Evolutionary conservation across 208 protist species (phyloP).

Genomic region (Leptomonas pyrrhocoris): DNA sequence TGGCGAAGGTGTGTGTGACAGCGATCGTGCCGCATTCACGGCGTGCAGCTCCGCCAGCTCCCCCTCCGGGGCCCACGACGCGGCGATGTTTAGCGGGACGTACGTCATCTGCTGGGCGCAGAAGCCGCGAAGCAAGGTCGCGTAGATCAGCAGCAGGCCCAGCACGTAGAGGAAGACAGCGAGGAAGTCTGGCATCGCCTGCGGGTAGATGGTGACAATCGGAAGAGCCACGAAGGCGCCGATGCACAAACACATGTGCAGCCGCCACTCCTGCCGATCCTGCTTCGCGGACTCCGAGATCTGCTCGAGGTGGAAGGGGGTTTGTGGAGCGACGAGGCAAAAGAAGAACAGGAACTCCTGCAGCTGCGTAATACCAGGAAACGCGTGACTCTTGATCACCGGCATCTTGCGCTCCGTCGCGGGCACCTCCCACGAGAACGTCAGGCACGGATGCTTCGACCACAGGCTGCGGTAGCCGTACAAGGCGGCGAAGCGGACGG

Average conservation of each 20-base stretch:
- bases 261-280: slow-evolving; percentile 46
- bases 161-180: slow-evolving; percentile 43
- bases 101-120: slow-evolving; percentile 48
- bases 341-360: slow-evolving; percentile 61
- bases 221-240: slow-evolving; percentile 36
- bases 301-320: slow-evolving; percentile 33
- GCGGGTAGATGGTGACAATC: slow-evolving; percentile 55
- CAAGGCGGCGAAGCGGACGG: slow-evolving; percentile 46
- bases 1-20: background rate
- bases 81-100: slow-evolving; percentile 41
- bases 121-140: slow-evolving; percentile 42
- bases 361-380: slow-evolving; percentile 40
- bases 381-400: slow-evolving; percentile 55
- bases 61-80: slow-evolving; percentile 32
- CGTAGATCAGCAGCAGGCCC: slow-evolving; percentile 23
- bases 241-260: slow-evolving; percentile 44
- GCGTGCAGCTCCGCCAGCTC: slow-evolving; percentile 13
- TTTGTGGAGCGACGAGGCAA: slow-evolving; percentile 40
- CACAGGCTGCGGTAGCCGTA: slow-evolving; percentile 47
- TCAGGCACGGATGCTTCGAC: slow-evolving; percentile 35
- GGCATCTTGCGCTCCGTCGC: slow-evolving; percentile 61
- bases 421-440: slow-evolving; percentile 67
- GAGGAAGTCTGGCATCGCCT: slow-evolving; percentile 43
- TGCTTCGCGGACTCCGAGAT: slow-evolving; percentile 33
- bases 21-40: background rate